Evolutionary conservation across 306 rosid genomes (phyloP).

Genomic region (Ceratonia siliqua): DNA sequence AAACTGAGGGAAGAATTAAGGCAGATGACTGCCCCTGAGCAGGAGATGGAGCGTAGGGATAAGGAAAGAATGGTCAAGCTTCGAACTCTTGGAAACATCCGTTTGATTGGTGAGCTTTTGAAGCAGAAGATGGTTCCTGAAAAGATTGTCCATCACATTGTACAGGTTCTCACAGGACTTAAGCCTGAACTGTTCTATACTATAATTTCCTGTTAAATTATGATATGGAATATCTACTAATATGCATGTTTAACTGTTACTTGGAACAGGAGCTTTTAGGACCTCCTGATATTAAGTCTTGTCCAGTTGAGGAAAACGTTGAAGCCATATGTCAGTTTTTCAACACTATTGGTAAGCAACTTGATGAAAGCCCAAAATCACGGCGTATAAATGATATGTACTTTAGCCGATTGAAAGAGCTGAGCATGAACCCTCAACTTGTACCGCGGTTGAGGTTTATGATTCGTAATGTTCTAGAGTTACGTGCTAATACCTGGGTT

Average conservation of each 20-base stretch:
- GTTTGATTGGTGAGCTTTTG: conserved; percentile 95
- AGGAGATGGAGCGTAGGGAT: conserved; percentile 83
- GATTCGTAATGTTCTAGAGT: conserved; percentile 83
- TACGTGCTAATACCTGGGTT: conserved; percentile 87
- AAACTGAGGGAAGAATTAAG: conserved; percentile 76
- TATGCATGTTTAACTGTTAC: conserved; percentile 24
- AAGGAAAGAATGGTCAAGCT: conserved; percentile 78
- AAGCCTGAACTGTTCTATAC: not conserved
- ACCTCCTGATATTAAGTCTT: conserved; percentile 58
- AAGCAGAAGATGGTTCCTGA: conserved; percentile 99
- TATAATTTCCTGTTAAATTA: conserved; percentile 19
- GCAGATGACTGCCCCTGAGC: conserved; percentile 89
- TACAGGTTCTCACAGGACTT: conserved; percentile 57
- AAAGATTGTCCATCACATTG: conserved; percentile 97
- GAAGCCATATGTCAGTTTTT: conserved; percentile 98
- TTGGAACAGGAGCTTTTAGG: conserved; percentile 87
- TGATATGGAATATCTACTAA: conserved; percentile 19
- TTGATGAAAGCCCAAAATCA: conserved; percentile 78
- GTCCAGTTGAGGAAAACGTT: conserved; percentile 97
- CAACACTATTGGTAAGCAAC: conserved; percentile 95
- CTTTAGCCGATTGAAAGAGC: conserved; percentile 73
- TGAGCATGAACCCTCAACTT: conserved; percentile 71
- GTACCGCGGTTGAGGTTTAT: conserved; percentile 83
- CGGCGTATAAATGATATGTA: conserved; percentile 79
- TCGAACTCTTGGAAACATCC: conserved; percentile 95